These are phyloP conservation scores for Torulaspora gathmanii DNA, from an alignment of 805 yeast species.

Conservation along the genomic window DNA sequence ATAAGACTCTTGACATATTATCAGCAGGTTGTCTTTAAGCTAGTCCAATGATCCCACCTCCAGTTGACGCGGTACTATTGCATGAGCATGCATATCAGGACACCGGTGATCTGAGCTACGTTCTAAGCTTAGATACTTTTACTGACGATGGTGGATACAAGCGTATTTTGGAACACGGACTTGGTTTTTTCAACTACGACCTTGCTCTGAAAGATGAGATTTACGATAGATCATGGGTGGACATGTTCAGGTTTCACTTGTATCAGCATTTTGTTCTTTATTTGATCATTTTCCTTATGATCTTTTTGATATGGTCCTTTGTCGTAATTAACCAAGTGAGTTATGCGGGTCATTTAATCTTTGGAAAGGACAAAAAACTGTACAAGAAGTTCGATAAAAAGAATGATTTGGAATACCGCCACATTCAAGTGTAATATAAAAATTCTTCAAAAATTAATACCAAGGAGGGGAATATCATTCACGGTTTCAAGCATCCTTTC, in stretches of 20 bases:
- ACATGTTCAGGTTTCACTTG: conserved; percentile 24
- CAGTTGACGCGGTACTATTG: conserved; percentile 35
- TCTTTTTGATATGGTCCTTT: conserved; percentile 19
- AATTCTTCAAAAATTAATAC: background rate
- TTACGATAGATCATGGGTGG: conserved; percentile 18
- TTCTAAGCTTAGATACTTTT: conserved; percentile 29
- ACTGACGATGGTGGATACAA: conserved; percentile 33
- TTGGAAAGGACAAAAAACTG: conserved; percentile 10
- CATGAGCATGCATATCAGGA: conserved; percentile 39
- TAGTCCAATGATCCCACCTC: conserved; percentile 34
- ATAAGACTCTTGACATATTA: background rate
- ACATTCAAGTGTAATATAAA: conserved; percentile 16
- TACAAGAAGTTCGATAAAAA: conserved; percentile 17
- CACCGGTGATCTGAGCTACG: conserved; percentile 27
- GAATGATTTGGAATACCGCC: conserved; percentile 22
- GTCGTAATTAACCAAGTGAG: conserved; percentile 12
- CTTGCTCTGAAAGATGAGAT: conserved; percentile 24
- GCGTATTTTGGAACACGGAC: conserved; percentile 27
- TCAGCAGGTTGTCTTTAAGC: background rate
- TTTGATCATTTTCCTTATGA: conserved; percentile 16
- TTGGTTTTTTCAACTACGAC: conserved; percentile 36
- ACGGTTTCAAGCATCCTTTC: background rate
- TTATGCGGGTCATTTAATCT: conserved; percentile 7
- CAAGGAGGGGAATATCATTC: background rate
- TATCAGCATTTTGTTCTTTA: conserved; percentile 24